Base-by-base conservation (phyloP, 106 monocot species). In the Amphibolis antarctica region DNA sequence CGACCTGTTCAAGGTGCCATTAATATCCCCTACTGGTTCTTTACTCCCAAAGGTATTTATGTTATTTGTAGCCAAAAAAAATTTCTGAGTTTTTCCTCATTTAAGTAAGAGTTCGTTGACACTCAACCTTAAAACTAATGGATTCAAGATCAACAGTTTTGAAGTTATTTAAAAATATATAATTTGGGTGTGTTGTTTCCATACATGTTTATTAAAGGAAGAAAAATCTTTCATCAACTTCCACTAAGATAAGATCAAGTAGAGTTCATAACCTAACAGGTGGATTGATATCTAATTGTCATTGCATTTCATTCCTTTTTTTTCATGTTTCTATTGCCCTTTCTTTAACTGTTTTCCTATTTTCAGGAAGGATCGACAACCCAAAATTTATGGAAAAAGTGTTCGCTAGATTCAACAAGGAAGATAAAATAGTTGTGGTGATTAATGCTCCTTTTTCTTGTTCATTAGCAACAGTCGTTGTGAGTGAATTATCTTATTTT, bases 381-480 rank as follows among this genome's bases (percentile, higher is more conserved):
- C 73, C 65, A 4, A 61, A 76, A 4, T 92, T 92, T 59, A 53
- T 88, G 71, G 74, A 88, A 26, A 71, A 87, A 22, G 87, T 88
- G 6, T 66, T 73, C 1, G n/a, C 19, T n/a, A 55, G 71, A 1
- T 79, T 42, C 63, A 69, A 66, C 28, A 92, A 80, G 66, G 82
- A 92, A 12, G 85, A 92, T 54, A 25, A 20, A 66, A 69, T 92
- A 19, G 63, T 92, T 15, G 82, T 92, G 87, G 92, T 92, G 69
- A 61, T 20, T 58, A 10, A 17, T 20, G n/a, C 11, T 43, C 3
- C 27, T 1, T 56, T 7, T 36, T 36, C 36, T 56, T 15, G 11
- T 21, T 10, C 23, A 10, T 21, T 10, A 53, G 18, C 12, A 57
- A 29, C 57, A 57, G 10, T 1, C 12, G 18, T 0, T 1, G 0